Base-by-base conservation (phyloP, 768 basidiomycete species). In the Pleurotus pulmonarius region DNA sequence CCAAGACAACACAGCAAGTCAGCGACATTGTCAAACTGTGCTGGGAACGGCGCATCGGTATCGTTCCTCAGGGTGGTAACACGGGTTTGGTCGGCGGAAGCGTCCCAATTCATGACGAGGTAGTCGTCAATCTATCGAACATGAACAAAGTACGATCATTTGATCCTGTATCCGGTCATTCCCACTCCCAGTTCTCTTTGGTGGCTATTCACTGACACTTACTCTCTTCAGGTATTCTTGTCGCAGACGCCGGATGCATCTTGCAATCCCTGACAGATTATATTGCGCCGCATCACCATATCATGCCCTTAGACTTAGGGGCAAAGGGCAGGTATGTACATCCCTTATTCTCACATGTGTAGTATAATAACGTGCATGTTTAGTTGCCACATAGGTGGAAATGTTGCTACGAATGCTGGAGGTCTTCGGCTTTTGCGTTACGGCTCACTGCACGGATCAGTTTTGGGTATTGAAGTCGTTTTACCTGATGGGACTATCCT, bases 51-150 rank as follows among this genome's bases (percentile, higher is more conserved):
- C 79, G 82, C 55, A 89, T 99, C 41, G 87, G 87, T n/a, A 82
- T 98, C 54, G 94, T 97, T 2, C 97, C 97, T 1, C 97, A 99
- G 70, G 96, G 97, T 46, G 97, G 97, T 46, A 99, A 99, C 74
- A 99, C 97, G 0, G 97, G 97, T 13, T 82, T 99, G 11, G 97
- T 99, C 38, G 97, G 95, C 56, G 97, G 97, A 38, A 86, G 94
- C 59, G 90, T 96, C 9, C 96, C 97, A 0, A 68, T 94, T 39
- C 76, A 84, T 61, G 88, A 95, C 67, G 97, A 99, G 71, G 71
- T 98, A 59, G 80, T 99, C 51, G 74, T 99, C 51, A 94, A 83
- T 59, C 79, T 96, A 40, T 76, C 85, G 18, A 93, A 90, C 65
- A 84, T 99, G 85, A 85, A 83, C 65, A 79, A 81, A 59, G 82